Base-by-base conservation (phyloP, 371 early-diverging fungal genomes). In the Synchytrium microbalum region DNA sequence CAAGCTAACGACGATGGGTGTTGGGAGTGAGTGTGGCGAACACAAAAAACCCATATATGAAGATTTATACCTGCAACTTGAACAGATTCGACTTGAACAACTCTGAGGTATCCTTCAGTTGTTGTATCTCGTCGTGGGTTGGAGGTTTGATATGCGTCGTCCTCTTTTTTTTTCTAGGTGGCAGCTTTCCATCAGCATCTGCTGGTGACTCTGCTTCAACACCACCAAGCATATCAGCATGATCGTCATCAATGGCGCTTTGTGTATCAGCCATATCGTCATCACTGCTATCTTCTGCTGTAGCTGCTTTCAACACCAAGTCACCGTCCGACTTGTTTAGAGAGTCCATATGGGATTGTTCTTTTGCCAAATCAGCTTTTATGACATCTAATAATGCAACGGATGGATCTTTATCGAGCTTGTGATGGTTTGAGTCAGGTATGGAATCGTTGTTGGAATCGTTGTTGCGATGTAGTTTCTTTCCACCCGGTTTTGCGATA, bases 21-120 rank as follows among this genome's bases (percentile, higher is more conserved):
- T 51, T 51, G 51, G 68, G 29, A 57, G 8, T 2, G 54, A 13
- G 63, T 27, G n/a, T 10, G 55, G 29, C 19, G 32, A 53, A 57
- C 30, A 25, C 27, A 60, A 24, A 31, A 3, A 55, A n/a, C 52
- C 33, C 14, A 59, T 16, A 51, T 51, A 51, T 8, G 32, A 57
- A 38, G 13, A 19, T 29, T 24, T 30, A 10, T 65, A 75, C 69
- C 84, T 95, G 92, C 56, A 95, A 75, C 71, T 89, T 90, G 78
- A 95, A 93, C 55, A 96, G 81, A 72, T 95, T 95, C 27, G 92
- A 90, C 63, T 92, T 91, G 78, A 86, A 92, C 54, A 93, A 75
- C 59, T 90, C 87, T 1, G 87, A 79, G 0, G 91, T 88, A 58
- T 92, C 89, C 70, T 86, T 88, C 58, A 93, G 72, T 38, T 84